Conservation (phyloP, 1,139 yeast genomes). For the Kodamaea ohmeri region DNA sequence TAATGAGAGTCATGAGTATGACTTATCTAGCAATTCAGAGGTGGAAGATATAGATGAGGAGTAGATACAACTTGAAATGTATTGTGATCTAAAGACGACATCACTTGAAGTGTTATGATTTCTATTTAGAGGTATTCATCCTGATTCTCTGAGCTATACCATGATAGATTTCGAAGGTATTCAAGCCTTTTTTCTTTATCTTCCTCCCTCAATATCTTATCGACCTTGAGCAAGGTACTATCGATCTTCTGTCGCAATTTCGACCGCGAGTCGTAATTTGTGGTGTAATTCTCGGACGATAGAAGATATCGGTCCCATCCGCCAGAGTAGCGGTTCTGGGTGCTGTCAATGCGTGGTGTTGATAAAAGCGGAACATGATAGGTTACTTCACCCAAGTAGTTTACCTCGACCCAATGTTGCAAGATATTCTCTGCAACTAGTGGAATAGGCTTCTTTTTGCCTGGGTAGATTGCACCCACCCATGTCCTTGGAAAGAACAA, state of each 20-base stretch:
- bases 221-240: slow-evolving; percentile 3
- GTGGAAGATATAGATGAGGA: slow-evolving; percentile 17
- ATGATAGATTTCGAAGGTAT: no score
- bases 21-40: slow-evolving; percentile 19
- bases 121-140: no score
- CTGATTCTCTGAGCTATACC: no score
- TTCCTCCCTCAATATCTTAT: neutral
- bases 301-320: slow-evolving; percentile 23
- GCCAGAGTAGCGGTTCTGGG: slow-evolving; percentile 14
- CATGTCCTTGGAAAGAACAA: slow-evolving; percentile 26
- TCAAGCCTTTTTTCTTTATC: neutral
- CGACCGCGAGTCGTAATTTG: slow-evolving; percentile 9
- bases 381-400: slow-evolving; percentile 18
- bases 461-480: slow-evolving; percentile 25
- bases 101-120: neutral
- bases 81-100: neutral
- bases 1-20: slow-evolving; percentile 17
- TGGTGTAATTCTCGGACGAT: slow-evolving; percentile 20
- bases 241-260: slow-evolving; percentile 9
- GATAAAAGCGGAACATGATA: slow-evolving; percentile 33
- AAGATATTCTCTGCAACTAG: slow-evolving; percentile 29
- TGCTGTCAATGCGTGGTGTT: slow-evolving; percentile 30
- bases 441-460: slow-evolving; percentile 18
- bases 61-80: neutral
- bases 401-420: slow-evolving; percentile 30